Evolutionary conservation across 352 stramenopile genomes (phyloP).

Genomic region (Pythium apleroticum): DNA sequence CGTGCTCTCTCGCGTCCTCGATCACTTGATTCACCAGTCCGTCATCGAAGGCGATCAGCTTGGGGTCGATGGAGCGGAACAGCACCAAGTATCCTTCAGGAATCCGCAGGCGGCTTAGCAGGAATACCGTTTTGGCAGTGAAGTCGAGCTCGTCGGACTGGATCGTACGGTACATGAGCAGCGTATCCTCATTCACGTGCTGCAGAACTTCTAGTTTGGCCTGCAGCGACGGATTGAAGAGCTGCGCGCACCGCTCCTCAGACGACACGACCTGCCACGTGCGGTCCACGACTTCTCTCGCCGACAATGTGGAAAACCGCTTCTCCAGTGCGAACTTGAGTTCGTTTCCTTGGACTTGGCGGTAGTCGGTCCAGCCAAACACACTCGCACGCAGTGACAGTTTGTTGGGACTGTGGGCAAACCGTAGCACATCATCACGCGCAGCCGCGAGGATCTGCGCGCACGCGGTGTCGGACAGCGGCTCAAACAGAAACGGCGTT

Average conservation of each 20-base stretch:
- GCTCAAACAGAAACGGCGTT: constrained; percentile 9
- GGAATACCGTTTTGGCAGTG: constrained; percentile 46
- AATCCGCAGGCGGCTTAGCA: constrained; percentile 45
- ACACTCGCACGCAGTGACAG: constrained; percentile 47
- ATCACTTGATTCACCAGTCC: constrained; percentile 11
- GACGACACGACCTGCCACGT: constrained; percentile 61
- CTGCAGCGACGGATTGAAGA: constrained; percentile 44
- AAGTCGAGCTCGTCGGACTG: constrained; percentile 31
- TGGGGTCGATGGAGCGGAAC: constrained; percentile 56
- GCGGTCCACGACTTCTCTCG: constrained; percentile 34
- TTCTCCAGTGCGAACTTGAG: constrained; percentile 70
- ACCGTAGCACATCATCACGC: constrained; percentile 21
- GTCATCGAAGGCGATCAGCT: constrained; percentile 3
- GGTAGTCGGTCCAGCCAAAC: constrained; percentile 63
- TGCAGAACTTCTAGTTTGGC: constrained; percentile 52
- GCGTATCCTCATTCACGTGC: constrained; percentile 47
- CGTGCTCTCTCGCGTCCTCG: constrained; percentile 4
- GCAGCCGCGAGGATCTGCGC: not conserved
- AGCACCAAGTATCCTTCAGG: constrained; percentile 52
- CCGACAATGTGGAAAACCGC: constrained; percentile 39
- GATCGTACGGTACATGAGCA: constrained; percentile 63
- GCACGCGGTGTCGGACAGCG: not conserved
- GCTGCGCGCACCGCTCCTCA: constrained; percentile 36
- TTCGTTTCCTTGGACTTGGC: constrained; percentile 42
- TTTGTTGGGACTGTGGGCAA: constrained; percentile 39